These are phyloP conservation scores for Coemansia sp. DNA, from an alignment of 192 early-diverging fungal species.

Conservation along the genomic window DNA sequence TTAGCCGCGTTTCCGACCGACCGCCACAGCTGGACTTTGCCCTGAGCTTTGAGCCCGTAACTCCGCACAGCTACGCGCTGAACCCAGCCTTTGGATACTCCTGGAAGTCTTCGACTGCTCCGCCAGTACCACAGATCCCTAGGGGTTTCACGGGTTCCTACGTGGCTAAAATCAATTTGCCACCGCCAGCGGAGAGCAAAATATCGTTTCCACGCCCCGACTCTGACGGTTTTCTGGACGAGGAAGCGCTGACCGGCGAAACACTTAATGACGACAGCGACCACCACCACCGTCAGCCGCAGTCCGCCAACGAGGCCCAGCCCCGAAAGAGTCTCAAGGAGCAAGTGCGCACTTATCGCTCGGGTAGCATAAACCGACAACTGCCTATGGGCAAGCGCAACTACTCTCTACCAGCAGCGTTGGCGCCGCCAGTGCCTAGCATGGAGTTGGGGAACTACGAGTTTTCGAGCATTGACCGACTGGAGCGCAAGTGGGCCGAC, in stretches of 20 bases:
- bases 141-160: slow-evolving; percentile 15
- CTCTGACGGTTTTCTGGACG: neutral
- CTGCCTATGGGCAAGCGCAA: slow-evolving; percentile 36
- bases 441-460: slow-evolving; percentile 47
- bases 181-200: slow-evolving; percentile 4
- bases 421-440: slow-evolving; percentile 14
- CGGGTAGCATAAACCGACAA: neutral
- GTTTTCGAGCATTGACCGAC: slow-evolving; percentile 48
- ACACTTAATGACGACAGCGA: neutral
- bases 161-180: slow-evolving; percentile 5
- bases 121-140: slow-evolving; percentile 40
- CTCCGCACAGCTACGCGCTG: slow-evolving; percentile 28
- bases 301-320: neutral
- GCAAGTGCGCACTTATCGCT: slow-evolving; percentile 10
- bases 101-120: slow-evolving; percentile 24
- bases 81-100: slow-evolving; percentile 27
- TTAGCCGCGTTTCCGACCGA: neutral
- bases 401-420: slow-evolving; percentile 41
- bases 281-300: neutral
- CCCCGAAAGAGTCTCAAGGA: slow-evolving; percentile 4
- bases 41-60: slow-evolving; percentile 17
- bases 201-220: slow-evolving; percentile 36
- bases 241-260: slow-evolving; percentile 1
- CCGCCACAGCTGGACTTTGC: slow-evolving; percentile 11
- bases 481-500: slow-evolving; percentile 49